phyloP scores from a whole-genome alignment of 768 basidiomycete species.

The Leccinum subtestaceum region DNA sequence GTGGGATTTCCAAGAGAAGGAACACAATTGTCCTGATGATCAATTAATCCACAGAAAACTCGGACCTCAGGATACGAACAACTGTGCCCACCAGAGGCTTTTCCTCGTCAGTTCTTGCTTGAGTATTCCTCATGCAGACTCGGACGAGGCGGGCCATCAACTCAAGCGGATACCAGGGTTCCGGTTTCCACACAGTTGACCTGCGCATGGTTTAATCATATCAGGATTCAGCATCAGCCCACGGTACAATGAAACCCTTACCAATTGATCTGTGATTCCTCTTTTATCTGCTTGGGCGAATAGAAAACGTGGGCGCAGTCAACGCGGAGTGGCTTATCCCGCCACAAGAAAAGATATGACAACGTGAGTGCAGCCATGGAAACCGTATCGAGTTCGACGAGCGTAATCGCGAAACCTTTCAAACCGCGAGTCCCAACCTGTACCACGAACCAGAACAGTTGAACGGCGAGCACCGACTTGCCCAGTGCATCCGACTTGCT shows the following conservation, averaged over 20 bases:
- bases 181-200: background rate
- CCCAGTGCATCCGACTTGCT: background rate
- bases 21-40: background rate
- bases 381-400: background rate
- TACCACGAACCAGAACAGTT: background rate
- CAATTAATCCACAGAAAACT: background rate
- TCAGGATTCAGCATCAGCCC: background rate
- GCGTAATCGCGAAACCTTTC: background rate
- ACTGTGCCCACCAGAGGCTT: background rate
- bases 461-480: background rate
- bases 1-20: background rate
- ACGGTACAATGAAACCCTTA: background rate
- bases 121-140: background rate
- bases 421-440: background rate
- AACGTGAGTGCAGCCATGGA: background rate
- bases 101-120: background rate
- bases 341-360: background rate
- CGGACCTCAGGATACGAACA: background rate
- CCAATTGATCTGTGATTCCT: background rate
- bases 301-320: background rate
- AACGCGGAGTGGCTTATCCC: background rate
- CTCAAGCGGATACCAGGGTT: background rate
- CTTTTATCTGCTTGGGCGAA: background rate
- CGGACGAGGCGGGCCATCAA: background rate
- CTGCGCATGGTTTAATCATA: background rate